A percentile compares a stretch with the other conserved stretches of the same genome.
Conservation (phyloP, 2,329 filamentous ascomycete species). For the Triangularia setosa region DNA sequence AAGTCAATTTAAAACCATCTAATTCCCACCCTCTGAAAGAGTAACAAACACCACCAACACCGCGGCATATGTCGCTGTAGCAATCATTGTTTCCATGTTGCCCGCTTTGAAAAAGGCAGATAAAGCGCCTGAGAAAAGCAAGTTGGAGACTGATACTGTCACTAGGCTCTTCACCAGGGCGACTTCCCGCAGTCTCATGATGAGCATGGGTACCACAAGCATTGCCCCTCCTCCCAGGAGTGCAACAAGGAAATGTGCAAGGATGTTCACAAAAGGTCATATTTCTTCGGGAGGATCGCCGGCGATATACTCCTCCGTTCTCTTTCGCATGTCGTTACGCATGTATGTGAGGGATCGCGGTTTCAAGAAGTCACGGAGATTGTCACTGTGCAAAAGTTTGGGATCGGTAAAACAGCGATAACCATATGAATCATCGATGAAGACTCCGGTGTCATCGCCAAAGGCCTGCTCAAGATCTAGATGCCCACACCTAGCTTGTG, state of each 20-base stretch:
- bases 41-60: not conserved
- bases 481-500: no score
- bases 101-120: constrained; percentile 1
- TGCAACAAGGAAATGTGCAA: not conserved
- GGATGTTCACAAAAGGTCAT: not conserved
- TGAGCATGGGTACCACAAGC: constrained; percentile 1
- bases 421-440: no score
- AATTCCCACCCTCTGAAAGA: not conserved
- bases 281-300: not conserved
- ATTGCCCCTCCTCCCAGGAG: constrained; percentile 1
- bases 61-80: not conserved
- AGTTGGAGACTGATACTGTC: not conserved
- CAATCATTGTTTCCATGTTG: not conserved
- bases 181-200: constrained; percentile 2
- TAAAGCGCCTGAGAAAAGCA: not conserved
- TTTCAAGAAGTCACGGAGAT: no score
- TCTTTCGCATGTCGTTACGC: no score
- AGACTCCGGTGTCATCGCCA: no score
- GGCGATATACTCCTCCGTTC: not conserved
- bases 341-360: no score
- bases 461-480: no score
- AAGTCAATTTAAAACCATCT: not conserved
- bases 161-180: constrained; percentile 1
- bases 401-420: no score
- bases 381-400: no score